These are phyloP conservation scores for Trichothecium roseum DNA, from an alignment of 2,329 filamentous ascomycete genomes.

Conservation along the genomic window DNA sequence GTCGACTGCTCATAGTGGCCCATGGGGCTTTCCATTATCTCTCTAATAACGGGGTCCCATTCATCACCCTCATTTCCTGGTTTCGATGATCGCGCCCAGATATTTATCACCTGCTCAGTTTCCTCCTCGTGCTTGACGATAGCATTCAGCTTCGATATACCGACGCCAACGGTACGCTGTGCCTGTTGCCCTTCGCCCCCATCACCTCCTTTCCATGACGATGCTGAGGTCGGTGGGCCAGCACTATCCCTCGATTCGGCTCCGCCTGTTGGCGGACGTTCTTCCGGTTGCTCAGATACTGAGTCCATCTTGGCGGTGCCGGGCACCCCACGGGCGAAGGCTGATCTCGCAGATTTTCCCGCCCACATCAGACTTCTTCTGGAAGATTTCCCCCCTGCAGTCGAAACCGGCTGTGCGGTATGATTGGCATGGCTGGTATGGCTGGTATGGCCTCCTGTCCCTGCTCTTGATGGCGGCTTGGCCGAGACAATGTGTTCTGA, in stretches of 20 bases:
- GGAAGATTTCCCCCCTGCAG: constrained; percentile 38
- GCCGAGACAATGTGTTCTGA: constrained; percentile 34
- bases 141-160: constrained; percentile 64
- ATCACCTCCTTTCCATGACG: constrained; percentile 27
- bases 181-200: constrained; percentile 16
- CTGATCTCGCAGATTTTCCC: constrained; percentile 38
- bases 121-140: constrained; percentile 64
- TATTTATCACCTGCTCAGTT: constrained; percentile 62
- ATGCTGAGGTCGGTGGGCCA: constrained; percentile 43
- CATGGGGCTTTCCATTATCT: constrained; percentile 63
- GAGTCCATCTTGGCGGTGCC: constrained; percentile 40
- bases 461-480: constrained; percentile 42
- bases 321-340: constrained; percentile 40
- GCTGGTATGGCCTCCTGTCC: constrained; percentile 29
- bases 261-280: constrained; percentile 22
- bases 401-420: constrained; percentile 37
- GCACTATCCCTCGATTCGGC: constrained; percentile 33
- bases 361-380: constrained; percentile 63
- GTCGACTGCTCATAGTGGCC: constrained; percentile 65
- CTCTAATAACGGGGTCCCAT: constrained; percentile 63
- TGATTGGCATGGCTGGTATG: constrained; percentile 28
- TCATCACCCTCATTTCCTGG: constrained; percentile 49
- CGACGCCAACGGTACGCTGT: constrained; percentile 61
- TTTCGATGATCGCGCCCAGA: constrained; percentile 59
- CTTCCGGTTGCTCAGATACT: constrained; percentile 41